Percentiles rank a stretch among this genome's conserved stretches.
phyloP scores from a whole-genome alignment of 768 basidiomycete genomes.

The Mycena crocata region DNA sequence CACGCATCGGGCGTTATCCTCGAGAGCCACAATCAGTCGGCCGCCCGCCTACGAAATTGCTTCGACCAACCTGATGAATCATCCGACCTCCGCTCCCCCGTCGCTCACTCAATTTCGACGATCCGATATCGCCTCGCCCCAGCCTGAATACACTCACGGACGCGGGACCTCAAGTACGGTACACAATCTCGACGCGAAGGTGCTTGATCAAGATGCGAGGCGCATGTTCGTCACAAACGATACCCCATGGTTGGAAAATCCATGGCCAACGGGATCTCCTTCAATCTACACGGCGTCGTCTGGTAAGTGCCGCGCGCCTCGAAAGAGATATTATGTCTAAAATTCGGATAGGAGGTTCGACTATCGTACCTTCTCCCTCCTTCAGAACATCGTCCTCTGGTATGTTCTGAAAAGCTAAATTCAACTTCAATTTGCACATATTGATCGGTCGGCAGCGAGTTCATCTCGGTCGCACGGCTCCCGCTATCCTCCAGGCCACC shows the following conservation, averaged over 20 bases:
- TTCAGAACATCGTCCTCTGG: conserved; percentile 33
- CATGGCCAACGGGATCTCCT: too few species aligned
- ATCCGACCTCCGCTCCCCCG: conserved; percentile 25
- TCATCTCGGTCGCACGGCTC: conserved; percentile 30
- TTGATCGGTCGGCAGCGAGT: neutral
- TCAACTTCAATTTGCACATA: too few species aligned
- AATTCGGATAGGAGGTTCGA: conserved; percentile 23
- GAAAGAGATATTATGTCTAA: too few species aligned
- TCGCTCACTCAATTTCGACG: conserved; percentile 9
- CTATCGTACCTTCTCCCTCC: conserved; percentile 24
- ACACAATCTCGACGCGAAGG: too few species aligned
- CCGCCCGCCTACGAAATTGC: conserved; percentile 30
- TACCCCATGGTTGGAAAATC: too few species aligned
- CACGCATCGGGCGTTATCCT: conserved; percentile 6
- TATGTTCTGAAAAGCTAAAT: neutral
- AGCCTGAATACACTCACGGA: too few species aligned
- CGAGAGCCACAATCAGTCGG: conserved; percentile 13
- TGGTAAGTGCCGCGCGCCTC: too few species aligned
- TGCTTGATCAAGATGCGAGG: too few species aligned
- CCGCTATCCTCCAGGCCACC: conserved; percentile 13
- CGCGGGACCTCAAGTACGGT: too few species aligned
- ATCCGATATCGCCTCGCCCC: neutral
- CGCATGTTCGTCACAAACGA: too few species aligned
- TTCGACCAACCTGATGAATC: neutral
- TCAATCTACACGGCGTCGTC: too few species aligned